These are phyloP conservation scores for Fennellomyces sp. DNA, from an alignment of 371 early-diverging fungal species.

Conservation along the genomic window DNA sequence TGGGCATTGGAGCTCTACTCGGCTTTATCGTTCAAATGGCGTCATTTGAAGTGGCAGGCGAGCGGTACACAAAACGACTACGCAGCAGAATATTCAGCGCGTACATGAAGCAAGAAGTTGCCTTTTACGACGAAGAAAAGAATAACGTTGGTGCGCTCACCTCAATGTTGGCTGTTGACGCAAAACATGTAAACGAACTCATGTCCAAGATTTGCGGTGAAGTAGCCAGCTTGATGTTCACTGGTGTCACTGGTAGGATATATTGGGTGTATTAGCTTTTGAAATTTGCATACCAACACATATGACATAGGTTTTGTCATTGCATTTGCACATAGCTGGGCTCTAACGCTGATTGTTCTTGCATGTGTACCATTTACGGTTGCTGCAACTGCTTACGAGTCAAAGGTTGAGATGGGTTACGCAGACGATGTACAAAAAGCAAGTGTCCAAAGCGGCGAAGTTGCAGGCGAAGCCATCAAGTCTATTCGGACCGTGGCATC, in stretches of 20 bases:
- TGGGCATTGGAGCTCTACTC: constrained; percentile 50
- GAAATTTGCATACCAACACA: not conserved
- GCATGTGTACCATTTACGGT: constrained; percentile 52
- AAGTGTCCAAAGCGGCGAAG: constrained; percentile 69
- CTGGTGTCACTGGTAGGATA: constrained; percentile 32
- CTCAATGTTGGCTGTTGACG: constrained; percentile 77
- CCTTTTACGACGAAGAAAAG: constrained; percentile 79
- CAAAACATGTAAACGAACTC: constrained; percentile 60
- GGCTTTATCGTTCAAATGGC: constrained; percentile 30
- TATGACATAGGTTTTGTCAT: constrained; percentile 34
- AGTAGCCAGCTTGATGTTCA: constrained; percentile 47
- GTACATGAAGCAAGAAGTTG: constrained; percentile 76
- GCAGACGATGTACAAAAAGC: constrained; percentile 65
- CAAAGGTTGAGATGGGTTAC: constrained; percentile 48
- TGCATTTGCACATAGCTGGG: constrained; percentile 60
- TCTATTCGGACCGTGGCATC: constrained; percentile 88
- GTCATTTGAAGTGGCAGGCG: constrained; percentile 45
- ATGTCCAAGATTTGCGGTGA: constrained; percentile 64
- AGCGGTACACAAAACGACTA: constrained; percentile 59
- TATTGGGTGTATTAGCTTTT: constrained; percentile 14
- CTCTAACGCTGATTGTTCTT: constrained; percentile 60
- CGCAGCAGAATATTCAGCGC: constrained; percentile 52
- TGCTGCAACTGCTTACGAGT: constrained; percentile 44
- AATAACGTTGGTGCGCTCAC: constrained; percentile 81
- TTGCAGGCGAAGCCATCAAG: constrained; percentile 84